These are phyloP conservation scores for Leucogyrophana mollusca DNA, from an alignment of 768 basidiomycete species.

Conservation along the genomic window DNA sequence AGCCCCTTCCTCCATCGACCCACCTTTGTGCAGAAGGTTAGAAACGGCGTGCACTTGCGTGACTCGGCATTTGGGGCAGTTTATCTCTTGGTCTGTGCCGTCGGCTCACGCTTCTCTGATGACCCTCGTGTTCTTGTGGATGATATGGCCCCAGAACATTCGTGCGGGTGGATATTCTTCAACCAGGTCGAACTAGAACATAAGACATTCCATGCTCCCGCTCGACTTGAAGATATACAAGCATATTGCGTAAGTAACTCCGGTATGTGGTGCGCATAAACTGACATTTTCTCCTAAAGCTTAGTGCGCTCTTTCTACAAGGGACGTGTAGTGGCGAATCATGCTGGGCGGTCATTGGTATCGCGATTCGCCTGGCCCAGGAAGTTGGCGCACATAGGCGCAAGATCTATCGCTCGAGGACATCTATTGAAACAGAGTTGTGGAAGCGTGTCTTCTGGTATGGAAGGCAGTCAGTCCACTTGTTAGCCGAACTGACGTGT, in stretches of 20 bases:
- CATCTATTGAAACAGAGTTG: conserved; percentile 52
- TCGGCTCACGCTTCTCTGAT: conserved; percentile 53
- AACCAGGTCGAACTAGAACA: conserved; percentile 56
- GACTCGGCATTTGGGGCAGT: conserved; percentile 55
- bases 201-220: conserved; percentile 52
- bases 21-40: conserved; percentile 54
- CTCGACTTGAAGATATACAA: conserved; percentile 71
- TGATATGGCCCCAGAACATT: conserved; percentile 37
- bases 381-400: conserved; percentile 57
- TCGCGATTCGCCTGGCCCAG: conserved; percentile 55
- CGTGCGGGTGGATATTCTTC: conserved; percentile 51
- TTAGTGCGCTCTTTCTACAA: conserved; percentile 51
- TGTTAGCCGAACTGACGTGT: neutral
- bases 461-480: conserved; percentile 9
- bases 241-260: conserved; percentile 51
- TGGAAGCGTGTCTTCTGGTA: conserved; percentile 58
- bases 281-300: conserved; percentile 27
- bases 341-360: conserved; percentile 67
- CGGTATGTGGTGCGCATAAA: conserved; percentile 9
- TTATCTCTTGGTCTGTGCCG: conserved; percentile 70
- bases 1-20: conserved; percentile 73
- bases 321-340: conserved; percentile 60
- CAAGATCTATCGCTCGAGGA: conserved; percentile 27
- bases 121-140: conserved; percentile 55
- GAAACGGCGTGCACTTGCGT: conserved; percentile 46